These are phyloP conservation scores for Nakaseomyces nivariensis DNA, from an alignment of 1,139 yeast species.

Conservation along the genomic window DNA sequence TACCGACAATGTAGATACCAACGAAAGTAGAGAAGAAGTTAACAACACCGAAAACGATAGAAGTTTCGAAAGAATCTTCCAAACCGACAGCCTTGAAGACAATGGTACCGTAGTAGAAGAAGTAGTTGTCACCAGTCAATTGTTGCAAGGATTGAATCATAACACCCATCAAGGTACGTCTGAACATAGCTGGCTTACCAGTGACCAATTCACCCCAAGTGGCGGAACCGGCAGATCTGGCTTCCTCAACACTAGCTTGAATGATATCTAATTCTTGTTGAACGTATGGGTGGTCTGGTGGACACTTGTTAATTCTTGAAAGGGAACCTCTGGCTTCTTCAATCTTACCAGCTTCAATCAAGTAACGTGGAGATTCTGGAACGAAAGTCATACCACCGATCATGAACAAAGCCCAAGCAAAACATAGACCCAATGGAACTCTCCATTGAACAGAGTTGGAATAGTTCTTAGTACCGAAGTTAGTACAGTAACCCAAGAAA, in stretches of 20 bases:
- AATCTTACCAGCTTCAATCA: constrained; percentile 41
- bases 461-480: constrained; percentile 43
- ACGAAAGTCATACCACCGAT: constrained; percentile 48
- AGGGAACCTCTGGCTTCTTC: constrained; percentile 52
- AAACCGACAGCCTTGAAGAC: constrained; percentile 67
- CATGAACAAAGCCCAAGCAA: constrained; percentile 35
- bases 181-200: constrained; percentile 45
- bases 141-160: constrained; percentile 61
- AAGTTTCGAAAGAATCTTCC: constrained; percentile 59
- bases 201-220: constrained; percentile 53
- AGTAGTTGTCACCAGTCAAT: constrained; percentile 68
- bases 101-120: constrained; percentile 71
- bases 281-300: constrained; percentile 46
- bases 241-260: constrained; percentile 53
- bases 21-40: constrained; percentile 62
- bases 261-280: constrained; percentile 48
- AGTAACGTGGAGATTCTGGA: constrained; percentile 73
- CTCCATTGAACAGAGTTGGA: constrained; percentile 47
- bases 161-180: constrained; percentile 54
- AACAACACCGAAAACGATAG: constrained; percentile 66
- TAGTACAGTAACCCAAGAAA: constrained; percentile 51
- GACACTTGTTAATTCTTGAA: constrained; percentile 47
- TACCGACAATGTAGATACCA: constrained; percentile 57
- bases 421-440: constrained; percentile 46
- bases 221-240: constrained; percentile 53